Conservation (phyloP, 306 rosid species). For the Gastrolobium bilobum region DNA sequence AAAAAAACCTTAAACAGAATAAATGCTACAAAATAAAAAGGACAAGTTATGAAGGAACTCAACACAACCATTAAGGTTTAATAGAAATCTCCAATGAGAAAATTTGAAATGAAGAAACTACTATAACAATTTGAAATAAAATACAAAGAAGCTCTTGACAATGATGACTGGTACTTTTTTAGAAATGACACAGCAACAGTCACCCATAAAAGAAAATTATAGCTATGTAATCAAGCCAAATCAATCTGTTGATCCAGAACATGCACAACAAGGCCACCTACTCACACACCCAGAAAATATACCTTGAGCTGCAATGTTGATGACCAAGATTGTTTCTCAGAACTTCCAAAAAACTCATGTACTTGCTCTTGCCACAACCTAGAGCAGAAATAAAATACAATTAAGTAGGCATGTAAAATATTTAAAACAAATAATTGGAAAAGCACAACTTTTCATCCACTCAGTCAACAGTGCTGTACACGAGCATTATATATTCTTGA, state of each 20-base stretch:
- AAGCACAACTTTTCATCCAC: constrained; percentile 18
- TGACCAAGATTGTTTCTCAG: constrained; percentile 71
- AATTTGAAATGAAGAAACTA: constrained; percentile 37
- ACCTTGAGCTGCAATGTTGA: constrained; percentile 76
- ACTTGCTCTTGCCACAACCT: constrained; percentile 89
- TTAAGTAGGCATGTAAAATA: constrained; percentile 35
- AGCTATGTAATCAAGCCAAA: constrained; percentile 30
- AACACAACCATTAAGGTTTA: constrained; percentile 18
- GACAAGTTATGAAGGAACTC: constrained; percentile 22
- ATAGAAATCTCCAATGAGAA: constrained; percentile 26
- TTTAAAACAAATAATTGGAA: constrained; percentile 21
- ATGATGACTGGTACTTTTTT: background rate
- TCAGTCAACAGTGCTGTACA: constrained; percentile 8
- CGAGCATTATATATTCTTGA: constrained; percentile 40
- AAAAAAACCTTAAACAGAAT: constrained; percentile 18
- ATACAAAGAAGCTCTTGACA: constrained; percentile 29
- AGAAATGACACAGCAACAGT: constrained; percentile 9
- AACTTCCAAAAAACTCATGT: constrained; percentile 53
- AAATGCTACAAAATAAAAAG: constrained; percentile 16
- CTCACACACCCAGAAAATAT: constrained; percentile 39
- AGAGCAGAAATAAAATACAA: constrained; percentile 45
- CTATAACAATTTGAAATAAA: background rate
- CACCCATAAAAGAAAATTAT: constrained; percentile 12
- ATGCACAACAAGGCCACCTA: constrained; percentile 21
- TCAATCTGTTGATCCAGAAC: constrained; percentile 31